A percentile compares a stretch with the other conserved stretches of the same genome.
Evolutionary conservation across 2,329 filamentous ascomycete genomes (phyloP).

Genomic region (Tetracladium maxilliforme): DNA sequence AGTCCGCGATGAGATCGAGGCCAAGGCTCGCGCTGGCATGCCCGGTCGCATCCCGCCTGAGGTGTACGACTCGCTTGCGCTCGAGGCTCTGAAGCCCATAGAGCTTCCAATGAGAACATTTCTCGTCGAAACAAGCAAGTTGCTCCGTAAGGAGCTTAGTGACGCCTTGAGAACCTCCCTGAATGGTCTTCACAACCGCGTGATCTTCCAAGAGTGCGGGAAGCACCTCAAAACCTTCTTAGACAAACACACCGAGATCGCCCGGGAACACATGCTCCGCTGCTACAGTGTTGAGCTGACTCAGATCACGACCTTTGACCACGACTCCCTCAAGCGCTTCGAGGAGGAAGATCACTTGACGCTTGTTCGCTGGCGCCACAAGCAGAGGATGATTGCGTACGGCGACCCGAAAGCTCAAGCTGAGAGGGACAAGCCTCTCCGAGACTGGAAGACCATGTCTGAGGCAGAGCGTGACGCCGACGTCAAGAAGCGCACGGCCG

Average conservation of each 20-base stretch:
- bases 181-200: slow-evolving; percentile 25
- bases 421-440: slow-evolving; percentile 1
- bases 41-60: background rate
- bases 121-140: slow-evolving; percentile 27
- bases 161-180: slow-evolving; percentile 29
- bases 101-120: slow-evolving; percentile 14
- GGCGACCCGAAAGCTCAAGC: slow-evolving; percentile 3
- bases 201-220: slow-evolving; percentile 32
- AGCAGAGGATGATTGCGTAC: slow-evolving; percentile 29
- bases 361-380: slow-evolving; percentile 31
- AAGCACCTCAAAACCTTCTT: slow-evolving; percentile 17
- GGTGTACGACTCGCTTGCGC: slow-evolving; percentile 1
- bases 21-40: no score
- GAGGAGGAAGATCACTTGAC: slow-evolving; percentile 27
- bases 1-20: no score
- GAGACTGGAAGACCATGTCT: background rate
- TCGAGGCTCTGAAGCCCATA: slow-evolving; percentile 8
- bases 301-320: slow-evolving; percentile 42
- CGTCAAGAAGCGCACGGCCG: slow-evolving; percentile 1
- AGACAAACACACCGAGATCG: background rate
- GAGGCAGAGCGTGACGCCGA: background rate
- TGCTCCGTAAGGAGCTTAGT: slow-evolving; percentile 24
- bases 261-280: slow-evolving; percentile 18
- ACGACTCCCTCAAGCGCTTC: slow-evolving; percentile 28
- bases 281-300: slow-evolving; percentile 37